Evolutionary conservation across 495 filamentous ascomycete species (phyloP), one percentile per base, ranked within the genome.

Genomic region (Talaromyces thailandensis): DNA sequence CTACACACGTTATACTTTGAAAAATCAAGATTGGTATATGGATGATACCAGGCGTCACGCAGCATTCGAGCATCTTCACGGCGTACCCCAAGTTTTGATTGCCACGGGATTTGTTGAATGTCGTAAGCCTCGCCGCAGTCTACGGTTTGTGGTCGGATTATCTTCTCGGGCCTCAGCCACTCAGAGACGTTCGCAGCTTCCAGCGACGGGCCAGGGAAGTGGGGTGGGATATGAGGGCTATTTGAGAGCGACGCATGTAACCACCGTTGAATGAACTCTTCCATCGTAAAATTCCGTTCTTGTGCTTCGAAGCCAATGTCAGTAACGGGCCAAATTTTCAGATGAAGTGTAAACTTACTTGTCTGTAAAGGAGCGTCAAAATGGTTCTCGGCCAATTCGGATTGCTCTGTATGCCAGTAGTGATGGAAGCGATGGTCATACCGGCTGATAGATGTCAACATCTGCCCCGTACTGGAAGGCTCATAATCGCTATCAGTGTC

Each of bases 91-190:
- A 93, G 65, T 1, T 77, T 76, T 8, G 81, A 77, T 85, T 66
- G 67, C 77, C 92, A 96, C 55, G 88, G 78, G 43, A 96, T 88
- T 57, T 91, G 89, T 69, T 96, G 91, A 28, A 91, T 71, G 69
- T 96, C 92, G 66, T 76, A 89, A 21, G 70, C 68, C 43, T 88
- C 86, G 23, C 79, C 71, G 16, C 85, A 73, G 63, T 87, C 83
- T 4, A 68, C 62, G n/a, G 60, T 64, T 11, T 50, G 35, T 1
- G 76, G 76, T 7, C 77, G 69, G 14, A 73, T 66, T 31, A 79
- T 72, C 65, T 76, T 73, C 3, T 62, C 64, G 12, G 79, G 82
- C 18, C 76, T 78, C 31, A 62, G 63, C 71, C 75, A 78, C 40
- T 64, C 60, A 26, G 74, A 66, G 50, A 78, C 69, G 29, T 69